A percentile compares a stretch with the other conserved stretches of the same genome.
These are phyloP conservation scores for Podospora pseudoanserina DNA, from an alignment of 495 filamentous ascomycete genomes.

Conservation along the genomic window DNA sequence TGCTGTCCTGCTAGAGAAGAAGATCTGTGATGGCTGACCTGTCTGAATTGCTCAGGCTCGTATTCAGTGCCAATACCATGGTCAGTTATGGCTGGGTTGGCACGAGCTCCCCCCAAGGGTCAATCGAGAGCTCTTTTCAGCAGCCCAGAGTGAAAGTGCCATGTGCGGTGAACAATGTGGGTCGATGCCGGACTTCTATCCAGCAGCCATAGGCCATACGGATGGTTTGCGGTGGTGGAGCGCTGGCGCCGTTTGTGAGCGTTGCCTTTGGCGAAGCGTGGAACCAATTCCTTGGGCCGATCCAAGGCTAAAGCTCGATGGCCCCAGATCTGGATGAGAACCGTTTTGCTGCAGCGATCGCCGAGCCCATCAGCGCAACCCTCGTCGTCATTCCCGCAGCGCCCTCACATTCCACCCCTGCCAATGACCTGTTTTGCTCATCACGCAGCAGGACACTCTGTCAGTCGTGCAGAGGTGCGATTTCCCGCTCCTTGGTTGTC, in stretches of 20 bases:
- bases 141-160: background rate
- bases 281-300: background rate
- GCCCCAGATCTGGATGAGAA: conserved; percentile 1
- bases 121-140: background rate
- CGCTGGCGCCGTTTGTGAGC: background rate
- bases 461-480: background rate
- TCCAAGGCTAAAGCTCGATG: background rate
- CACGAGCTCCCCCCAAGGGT: no score
- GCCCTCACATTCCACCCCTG: background rate
- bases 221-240: background rate
- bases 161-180: background rate
- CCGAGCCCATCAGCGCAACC: conserved; percentile 2
- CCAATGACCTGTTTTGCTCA: background rate
- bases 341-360: conserved; percentile 8
- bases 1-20: background rate
- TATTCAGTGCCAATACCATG: background rate
- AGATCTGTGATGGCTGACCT: background rate
- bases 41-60: background rate
- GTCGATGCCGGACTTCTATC: background rate
- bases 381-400: background rate
- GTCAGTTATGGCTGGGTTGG: background rate
- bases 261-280: background rate
- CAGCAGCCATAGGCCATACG: background rate
- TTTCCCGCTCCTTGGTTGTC: background rate
- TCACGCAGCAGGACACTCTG: background rate